Evolutionary conservation across 768 basidiomycete species (phyloP).

Genomic region (Tubosaeta sp.): DNA sequence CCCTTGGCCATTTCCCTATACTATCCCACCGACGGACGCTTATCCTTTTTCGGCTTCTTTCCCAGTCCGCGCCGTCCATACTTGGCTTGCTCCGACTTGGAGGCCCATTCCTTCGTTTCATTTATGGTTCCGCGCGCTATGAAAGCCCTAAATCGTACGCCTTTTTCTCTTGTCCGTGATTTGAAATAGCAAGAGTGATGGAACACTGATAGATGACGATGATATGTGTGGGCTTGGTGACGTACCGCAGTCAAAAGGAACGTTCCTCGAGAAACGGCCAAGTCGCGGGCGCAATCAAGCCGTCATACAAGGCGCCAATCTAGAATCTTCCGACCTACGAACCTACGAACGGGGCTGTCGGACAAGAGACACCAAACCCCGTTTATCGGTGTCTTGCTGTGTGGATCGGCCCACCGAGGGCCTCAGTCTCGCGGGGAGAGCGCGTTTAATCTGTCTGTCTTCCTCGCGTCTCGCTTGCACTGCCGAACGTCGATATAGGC

Average conservation of each 20-base stretch:
- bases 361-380: neutral
- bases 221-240: neutral
- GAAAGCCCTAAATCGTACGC: neutral
- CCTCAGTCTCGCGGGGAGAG: neutral
- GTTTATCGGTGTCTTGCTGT: neutral
- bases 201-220: neutral
- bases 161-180: neutral
- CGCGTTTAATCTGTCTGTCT: neutral
- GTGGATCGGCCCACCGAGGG: neutral
- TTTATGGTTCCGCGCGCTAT: constrained; percentile 3
- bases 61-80: neutral
- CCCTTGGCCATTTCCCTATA: neutral
- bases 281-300: neutral
- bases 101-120: neutral
- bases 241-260: neutral
- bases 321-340: neutral
- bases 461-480: neutral
- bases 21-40: neutral
- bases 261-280: neutral
- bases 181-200: neutral
- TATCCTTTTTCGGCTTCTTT: constrained; percentile 5
- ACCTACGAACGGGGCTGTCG: neutral
- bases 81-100: neutral
- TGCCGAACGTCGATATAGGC: neutral
- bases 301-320: neutral